These are phyloP conservation scores for Floccularia luteovirens DNA, from an alignment of 768 basidiomycete genomes.

Conservation along the genomic window DNA sequence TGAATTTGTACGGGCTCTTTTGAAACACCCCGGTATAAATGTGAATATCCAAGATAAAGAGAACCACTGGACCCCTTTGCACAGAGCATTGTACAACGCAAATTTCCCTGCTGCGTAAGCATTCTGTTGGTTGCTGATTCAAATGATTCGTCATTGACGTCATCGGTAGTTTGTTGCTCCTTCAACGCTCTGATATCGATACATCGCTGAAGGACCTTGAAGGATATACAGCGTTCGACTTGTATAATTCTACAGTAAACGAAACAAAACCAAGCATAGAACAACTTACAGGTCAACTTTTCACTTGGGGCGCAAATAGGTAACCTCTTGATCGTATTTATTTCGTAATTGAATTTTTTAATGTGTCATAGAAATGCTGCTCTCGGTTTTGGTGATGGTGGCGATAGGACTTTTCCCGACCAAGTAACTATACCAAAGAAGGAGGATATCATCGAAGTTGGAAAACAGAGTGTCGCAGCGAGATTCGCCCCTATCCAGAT, in stretches of 20 bases:
- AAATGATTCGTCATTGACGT: constrained; percentile 10
- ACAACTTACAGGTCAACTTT: constrained; percentile 45
- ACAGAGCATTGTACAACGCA: constrained; percentile 77
- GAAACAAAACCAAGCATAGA: constrained; percentile 51
- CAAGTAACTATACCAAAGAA: constrained; percentile 47
- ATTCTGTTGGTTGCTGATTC: constrained; percentile 2
- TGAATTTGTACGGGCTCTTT: constrained; percentile 71
- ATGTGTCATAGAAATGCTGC: constrained; percentile 60
- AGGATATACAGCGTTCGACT: constrained; percentile 86
- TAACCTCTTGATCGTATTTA: constrained; percentile 14
- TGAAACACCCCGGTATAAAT: constrained; percentile 68
- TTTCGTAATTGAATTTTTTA: not conserved
- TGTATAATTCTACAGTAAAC: constrained; percentile 86
- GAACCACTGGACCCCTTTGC: constrained; percentile 87
- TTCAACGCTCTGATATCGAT: constrained; percentile 72
- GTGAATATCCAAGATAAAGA: constrained; percentile 79
- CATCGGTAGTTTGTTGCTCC: constrained; percentile 54
- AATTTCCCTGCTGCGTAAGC: constrained; percentile 65
- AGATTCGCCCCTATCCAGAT: constrained; percentile 61
- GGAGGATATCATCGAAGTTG: constrained; percentile 16
- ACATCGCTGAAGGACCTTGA: constrained; percentile 70
- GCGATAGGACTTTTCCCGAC: constrained; percentile 77
- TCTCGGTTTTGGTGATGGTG: constrained; percentile 76
- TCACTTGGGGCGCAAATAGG: constrained; percentile 86
- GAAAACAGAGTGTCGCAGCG: constrained; percentile 23